Base-by-base conservation (phyloP, 768 basidiomycete genomes). In the Pisolithus microcarpus region DNA sequence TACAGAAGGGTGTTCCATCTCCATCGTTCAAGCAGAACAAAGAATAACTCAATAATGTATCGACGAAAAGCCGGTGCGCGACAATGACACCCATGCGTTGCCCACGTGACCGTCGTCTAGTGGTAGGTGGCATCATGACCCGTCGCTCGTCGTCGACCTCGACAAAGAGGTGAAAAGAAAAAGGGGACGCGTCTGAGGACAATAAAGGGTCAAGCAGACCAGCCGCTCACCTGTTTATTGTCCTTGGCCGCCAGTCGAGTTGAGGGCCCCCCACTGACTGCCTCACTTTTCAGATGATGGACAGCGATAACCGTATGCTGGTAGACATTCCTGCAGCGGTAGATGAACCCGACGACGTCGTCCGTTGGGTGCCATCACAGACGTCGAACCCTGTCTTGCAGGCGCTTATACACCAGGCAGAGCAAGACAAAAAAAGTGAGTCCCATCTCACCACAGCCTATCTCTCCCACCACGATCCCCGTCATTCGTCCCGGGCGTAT, bases 331-430 rank as follows among this genome's bases (percentile, higher is more conserved):
- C 21, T 13, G 48, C 53, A 13, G 53, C 57, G 16, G 44, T 56
- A 16, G 54, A 54, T 4, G 18, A 52, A 18, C 38, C 26, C 11
- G 54, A 54, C 4, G 58, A 40, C 43, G 58, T 50, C 46, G 61
- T 65, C 18, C 48, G 42, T 19, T 65, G 63, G 64, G 64, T 60
- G n/a, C 57, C 64, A 7, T 64, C 63, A 0, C 63, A 65, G 31
- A 54, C 52, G 39, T 48, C 61, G 1, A 59, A 56, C 9, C 64
- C 61, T 5, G 64, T 56, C 0, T 43, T 65, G 24, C 61, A 54
- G 16, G 60, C 56, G 0, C 61, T 65, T 49, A 61, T 65, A 36
- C 54, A 30, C 15, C 64, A 65, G 45, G 63, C 61, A 4, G 64
- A 65, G 36, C 56, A 50, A 52, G 63, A 65, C 43, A 63, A 42